phyloP scores from a whole-genome alignment of 2,329 filamentous ascomycete species.

The Fusarium sp. region DNA sequence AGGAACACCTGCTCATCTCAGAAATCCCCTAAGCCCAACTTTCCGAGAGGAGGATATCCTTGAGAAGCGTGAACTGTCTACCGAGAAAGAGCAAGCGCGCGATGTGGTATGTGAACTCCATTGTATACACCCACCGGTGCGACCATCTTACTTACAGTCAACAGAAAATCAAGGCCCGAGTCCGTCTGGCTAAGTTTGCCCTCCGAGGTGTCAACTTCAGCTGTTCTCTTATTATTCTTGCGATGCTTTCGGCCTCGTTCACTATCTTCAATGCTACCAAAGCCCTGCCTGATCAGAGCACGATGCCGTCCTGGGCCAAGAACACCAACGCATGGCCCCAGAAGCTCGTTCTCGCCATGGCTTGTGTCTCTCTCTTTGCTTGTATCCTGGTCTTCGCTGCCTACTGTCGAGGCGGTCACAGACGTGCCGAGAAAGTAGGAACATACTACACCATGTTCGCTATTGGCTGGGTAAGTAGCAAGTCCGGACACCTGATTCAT shows the following conservation, averaged over 20 bases:
- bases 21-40: conserved; percentile 88
- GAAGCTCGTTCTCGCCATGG: conserved; percentile 81
- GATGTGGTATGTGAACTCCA: conserved; percentile 77
- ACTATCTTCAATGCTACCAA: conserved; percentile 92
- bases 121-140: background rate
- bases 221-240: conserved; percentile 93
- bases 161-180: conserved; percentile 91
- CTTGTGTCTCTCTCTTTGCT: conserved; percentile 83
- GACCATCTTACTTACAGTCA: conserved; percentile 45
- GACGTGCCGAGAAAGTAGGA: conserved; percentile 88
- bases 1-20: conserved; percentile 79
- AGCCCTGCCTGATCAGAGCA: conserved; percentile 78
- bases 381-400: conserved; percentile 84
- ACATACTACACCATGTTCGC: conserved; percentile 97
- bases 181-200: conserved; percentile 92
- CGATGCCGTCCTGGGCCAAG: conserved; percentile 84
- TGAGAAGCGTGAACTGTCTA: conserved; percentile 83
- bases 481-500: background rate
- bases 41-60: conserved; percentile 89
- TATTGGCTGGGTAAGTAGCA: conserved; percentile 73
- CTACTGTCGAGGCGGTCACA: conserved; percentile 90
- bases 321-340: conserved; percentile 90
- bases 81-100: conserved; percentile 87
- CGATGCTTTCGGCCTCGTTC: conserved; percentile 90
- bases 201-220: conserved; percentile 97